Evolutionary conservation across 1,284 basidiomycete genomes (phyloP), one percentile per base, ranked within the genome.

Genomic region (Apiotrichum veenhuisii): DNA sequence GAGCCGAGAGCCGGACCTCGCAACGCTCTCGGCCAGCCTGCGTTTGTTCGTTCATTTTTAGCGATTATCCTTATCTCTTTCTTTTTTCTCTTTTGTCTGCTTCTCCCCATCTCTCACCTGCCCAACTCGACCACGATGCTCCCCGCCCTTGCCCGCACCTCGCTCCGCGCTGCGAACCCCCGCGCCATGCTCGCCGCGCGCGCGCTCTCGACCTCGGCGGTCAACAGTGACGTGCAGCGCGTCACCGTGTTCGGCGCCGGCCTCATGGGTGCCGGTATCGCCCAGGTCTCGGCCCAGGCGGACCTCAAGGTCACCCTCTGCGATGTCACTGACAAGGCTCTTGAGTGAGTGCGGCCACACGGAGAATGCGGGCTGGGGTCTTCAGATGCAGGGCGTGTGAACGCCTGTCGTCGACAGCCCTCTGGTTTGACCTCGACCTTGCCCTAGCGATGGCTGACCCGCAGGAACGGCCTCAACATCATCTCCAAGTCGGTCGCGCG

Each of bases 211-310:
- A 47, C 51, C 27, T 40, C 54, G 22, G 46, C 37, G 18, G 30
- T 33, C 26, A 54, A 36, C 48, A 37, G 20, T 18, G 61, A 65
- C 49, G 67, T 79, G 36, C 57, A 78, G 58, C 65, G 69, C 43
- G 52, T 80, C 51, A 79, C 78, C 10, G 72, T 79, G 25, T 78
- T 80, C 62, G 78, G 78, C 18, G 79, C 77, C 26, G 80, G 80
- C 0, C 65, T 82, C 49, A 82, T 82, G 80, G 80, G 80, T 59
- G 77, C 80, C 54, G 80, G 80, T 9, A 81, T 82, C 38, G 80
- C 77, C 2, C 80, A 82, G 62, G 78, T 81, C 12, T 76, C 76
- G 1, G 80, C 80, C 27, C 76, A 78, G 67, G 77, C 70, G 52
- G 79, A 79, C 2, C 63, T 79, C 61, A 79, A 78, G 69, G 74